Evolutionary conservation across 805 yeast species (phyloP).

Genomic region (Ogataea henricii): DNA sequence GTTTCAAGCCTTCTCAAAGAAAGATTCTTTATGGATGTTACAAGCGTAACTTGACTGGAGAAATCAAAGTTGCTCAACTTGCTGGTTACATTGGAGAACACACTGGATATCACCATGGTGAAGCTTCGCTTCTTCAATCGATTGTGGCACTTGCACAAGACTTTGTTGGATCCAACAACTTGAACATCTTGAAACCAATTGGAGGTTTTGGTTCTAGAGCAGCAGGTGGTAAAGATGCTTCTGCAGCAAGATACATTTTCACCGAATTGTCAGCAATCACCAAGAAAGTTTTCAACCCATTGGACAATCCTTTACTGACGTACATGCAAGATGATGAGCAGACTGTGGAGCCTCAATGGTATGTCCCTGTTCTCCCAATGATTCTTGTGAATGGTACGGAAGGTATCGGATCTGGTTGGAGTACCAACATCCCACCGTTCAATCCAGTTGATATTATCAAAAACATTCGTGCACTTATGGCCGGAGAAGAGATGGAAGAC

Average conservation of each 20-base stretch:
- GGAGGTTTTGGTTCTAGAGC: slow-evolving; percentile 97
- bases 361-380: slow-evolving; percentile 92
- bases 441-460: slow-evolving; percentile 82
- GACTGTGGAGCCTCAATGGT: slow-evolving; percentile 95
- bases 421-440: slow-evolving; percentile 86
- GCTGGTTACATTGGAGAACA: slow-evolving; percentile 87
- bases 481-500: slow-evolving; percentile 64
- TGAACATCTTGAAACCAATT: slow-evolving; percentile 81
- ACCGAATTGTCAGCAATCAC: slow-evolving; percentile 82
- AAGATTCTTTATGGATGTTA: slow-evolving; percentile 88
- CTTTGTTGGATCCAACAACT: slow-evolving; percentile 88
- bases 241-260: slow-evolving; percentile 96
- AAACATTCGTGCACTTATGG: slow-evolving; percentile 74
- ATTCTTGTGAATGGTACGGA: slow-evolving; percentile 94
- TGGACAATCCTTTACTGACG: slow-evolving; percentile 74
- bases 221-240: slow-evolving; percentile 95
- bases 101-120: slow-evolving; percentile 96
- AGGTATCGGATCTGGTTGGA: slow-evolving; percentile 99
- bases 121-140: slow-evolving; percentile 81
- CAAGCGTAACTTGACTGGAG: slow-evolving; percentile 72
- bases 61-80: slow-evolving; percentile 87
- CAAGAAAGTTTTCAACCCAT: slow-evolving; percentile 69
- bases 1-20: slow-evolving; percentile 96
- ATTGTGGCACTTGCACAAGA: slow-evolving; percentile 94
- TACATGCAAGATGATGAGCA: slow-evolving; percentile 92